Conservation (phyloP, 176 grass and related monocot species). For the Avena atlantica region DNA sequence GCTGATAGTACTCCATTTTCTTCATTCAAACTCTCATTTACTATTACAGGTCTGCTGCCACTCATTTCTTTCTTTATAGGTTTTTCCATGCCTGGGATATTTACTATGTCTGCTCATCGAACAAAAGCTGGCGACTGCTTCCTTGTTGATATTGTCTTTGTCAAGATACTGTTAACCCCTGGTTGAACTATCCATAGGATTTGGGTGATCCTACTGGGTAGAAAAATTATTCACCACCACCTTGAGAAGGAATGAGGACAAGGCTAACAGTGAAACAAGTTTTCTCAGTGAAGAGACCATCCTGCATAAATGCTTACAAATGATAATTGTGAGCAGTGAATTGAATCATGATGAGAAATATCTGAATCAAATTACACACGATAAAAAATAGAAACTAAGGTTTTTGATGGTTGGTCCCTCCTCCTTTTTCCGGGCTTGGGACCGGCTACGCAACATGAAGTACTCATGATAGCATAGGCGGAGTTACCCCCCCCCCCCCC, state of each 20-base stretch:
- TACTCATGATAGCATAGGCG: constrained; percentile 5
- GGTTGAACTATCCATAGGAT: constrained; percentile 83
- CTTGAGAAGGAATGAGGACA: constrained; percentile 13
- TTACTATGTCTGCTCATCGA: constrained; percentile 74
- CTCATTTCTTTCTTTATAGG: constrained; percentile 69
- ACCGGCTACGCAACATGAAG: constrained; percentile 5
- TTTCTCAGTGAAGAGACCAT: not conserved
- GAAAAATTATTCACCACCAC: not conserved
- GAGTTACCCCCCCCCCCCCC: not conserved
- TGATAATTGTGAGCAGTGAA: not conserved
- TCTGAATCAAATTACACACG: not conserved
- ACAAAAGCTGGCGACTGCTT: constrained; percentile 64
- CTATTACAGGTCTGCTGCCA: constrained; percentile 79
- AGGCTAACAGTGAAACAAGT: constrained; percentile 12
- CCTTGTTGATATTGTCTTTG: constrained; percentile 59
- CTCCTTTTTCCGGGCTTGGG: constrained; percentile 21
- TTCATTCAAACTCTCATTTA: constrained; percentile 65
- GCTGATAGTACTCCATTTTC: constrained; percentile 67
- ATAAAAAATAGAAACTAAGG: not conserved
- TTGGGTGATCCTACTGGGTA: constrained; percentile 48
- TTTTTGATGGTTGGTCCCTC: constrained; percentile 2
- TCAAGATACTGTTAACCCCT: constrained; percentile 59
- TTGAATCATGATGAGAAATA: not conserved
- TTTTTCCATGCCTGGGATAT: constrained; percentile 63
- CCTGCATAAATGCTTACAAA: constrained; percentile 21